Evolutionary conservation across 306 rosid species (phyloP).

Genomic region (Malus fusca): DNA sequence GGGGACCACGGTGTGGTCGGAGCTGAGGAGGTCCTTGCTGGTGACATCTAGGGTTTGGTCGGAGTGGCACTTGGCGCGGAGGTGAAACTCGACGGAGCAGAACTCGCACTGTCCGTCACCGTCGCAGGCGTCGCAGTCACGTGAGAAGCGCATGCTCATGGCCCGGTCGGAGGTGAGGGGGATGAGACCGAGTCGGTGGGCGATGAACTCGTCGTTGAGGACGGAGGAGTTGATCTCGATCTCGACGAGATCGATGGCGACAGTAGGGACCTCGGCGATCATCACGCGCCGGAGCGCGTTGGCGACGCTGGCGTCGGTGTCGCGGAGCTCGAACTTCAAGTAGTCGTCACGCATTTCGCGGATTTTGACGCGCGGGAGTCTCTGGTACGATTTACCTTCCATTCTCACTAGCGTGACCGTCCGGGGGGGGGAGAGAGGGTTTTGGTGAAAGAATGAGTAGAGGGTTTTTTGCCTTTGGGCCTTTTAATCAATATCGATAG

Average conservation of each 20-base stretch:
- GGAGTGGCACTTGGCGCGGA: slow-evolving; percentile 62
- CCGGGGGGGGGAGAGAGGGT: neutral
- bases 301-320: slow-evolving; percentile 82
- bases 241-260: slow-evolving; percentile 91
- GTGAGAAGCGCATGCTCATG: slow-evolving; percentile 96
- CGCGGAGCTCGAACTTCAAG: slow-evolving; percentile 74
- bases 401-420: neutral
- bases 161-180: slow-evolving; percentile 87
- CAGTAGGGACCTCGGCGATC: slow-evolving; percentile 91
- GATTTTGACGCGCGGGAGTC: slow-evolving; percentile 78
- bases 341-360: slow-evolving; percentile 75
- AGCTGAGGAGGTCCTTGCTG: slow-evolving; percentile 71
- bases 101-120: slow-evolving; percentile 98
- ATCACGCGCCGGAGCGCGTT: slow-evolving; percentile 96
- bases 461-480: neutral
- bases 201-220: slow-evolving; percentile 90
- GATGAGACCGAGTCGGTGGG: slow-evolving; percentile 88
- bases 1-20: slow-evolving; percentile 89
- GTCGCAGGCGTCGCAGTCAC: slow-evolving; percentile 97
- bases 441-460: neutral
- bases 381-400: slow-evolving; percentile 77
- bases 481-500: too few species aligned
- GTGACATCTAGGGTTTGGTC: slow-evolving; percentile 85
- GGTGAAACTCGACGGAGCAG: slow-evolving; percentile 97
- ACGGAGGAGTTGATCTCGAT: slow-evolving; percentile 94